These are phyloP conservation scores for Turritis glabra DNA, from an alignment of 345 rosid genomes.

Conservation along the genomic window DNA sequence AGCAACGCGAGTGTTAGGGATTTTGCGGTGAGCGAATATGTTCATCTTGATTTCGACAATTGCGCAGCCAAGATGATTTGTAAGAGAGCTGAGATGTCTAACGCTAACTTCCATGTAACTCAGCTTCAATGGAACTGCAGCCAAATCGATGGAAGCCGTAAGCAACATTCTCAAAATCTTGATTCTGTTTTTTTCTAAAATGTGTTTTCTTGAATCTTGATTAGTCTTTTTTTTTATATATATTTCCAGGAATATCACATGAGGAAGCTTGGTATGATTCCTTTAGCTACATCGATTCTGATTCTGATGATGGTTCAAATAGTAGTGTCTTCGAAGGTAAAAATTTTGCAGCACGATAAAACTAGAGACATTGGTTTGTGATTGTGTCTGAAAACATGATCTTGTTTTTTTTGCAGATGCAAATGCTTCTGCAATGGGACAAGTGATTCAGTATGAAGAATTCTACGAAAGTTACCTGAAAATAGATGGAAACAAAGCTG, in stretches of 20 bases:
- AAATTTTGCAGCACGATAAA: neutral
- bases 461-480: constrained; percentile 59
- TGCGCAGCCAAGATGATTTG: constrained; percentile 53
- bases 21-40: constrained; percentile 51
- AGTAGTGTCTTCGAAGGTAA: constrained; percentile 62
- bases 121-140: constrained; percentile 82
- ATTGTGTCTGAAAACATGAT: neutral
- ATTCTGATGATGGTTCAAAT: constrained; percentile 71
- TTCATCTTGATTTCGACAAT: constrained; percentile 59
- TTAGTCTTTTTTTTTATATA: neutral
- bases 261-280: constrained; percentile 89
- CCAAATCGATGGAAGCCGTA: constrained; percentile 66
- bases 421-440: constrained; percentile 49
- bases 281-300: constrained; percentile 72
- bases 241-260: constrained; percentile 54
- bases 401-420: constrained; percentile 44
- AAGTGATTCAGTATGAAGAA: constrained; percentile 58
- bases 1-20: constrained; percentile 56
- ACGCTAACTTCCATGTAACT: constrained; percentile 57
- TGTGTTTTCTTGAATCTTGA: neutral
- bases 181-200: neutral
- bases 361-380: constrained; percentile 13
- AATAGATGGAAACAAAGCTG: constrained; percentile 52
- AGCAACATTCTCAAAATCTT: neutral
- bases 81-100: constrained; percentile 61